Base-by-base conservation (phyloP, 345 rosid genomes). In the Melaleuca quinquenervia region DNA sequence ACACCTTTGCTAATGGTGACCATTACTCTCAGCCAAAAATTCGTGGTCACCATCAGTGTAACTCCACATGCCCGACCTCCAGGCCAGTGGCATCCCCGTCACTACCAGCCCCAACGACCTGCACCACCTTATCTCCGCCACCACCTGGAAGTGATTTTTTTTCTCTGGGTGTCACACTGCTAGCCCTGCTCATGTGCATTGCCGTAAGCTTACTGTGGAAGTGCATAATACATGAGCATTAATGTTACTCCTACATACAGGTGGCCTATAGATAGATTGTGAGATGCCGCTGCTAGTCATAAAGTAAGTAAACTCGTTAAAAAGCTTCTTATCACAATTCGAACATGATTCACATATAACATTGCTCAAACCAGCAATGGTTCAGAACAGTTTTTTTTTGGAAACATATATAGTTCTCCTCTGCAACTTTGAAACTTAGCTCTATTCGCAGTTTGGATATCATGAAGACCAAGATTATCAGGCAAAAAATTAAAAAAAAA, bases 1-100 rank as follows among this genome's bases (percentile, higher is more conserved):
- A 94, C 84, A 83, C 84, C 6, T 5, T 75, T 13, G 82, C 22
- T 14, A 22, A 45, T 11, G 5, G 56, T 4, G 70, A 45, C n/a
- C 94, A 92, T 86, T 92, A 93, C 86, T 24, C 51, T 11, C 5
- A 90, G 91, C 44, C 91, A 88, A 86, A 89, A 91, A 85, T 82
- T 92, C 3, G 83, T 82, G 20, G 36, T 89, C 50, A 86, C 55
- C 11, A 91, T 90, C 6, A n/a, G 26, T 29, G 11, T 52, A 8
- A 29, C 75, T 41, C 49, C 82, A 52, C 41, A 21, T 5, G 6
- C 75, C 41, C 55, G 20, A 3, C 83, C 45, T 9, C 82, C 83
- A 32, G 74, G 83, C n/a, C 82, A 13, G 3, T 83, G 8, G 8
- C 29, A 53, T 52, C 76, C 24, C 36, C n/a, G 44, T 18, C 62